These are phyloP conservation scores for Shiraia bambusicola DNA, from an alignment of 2,329 filamentous ascomycete genomes.

Conservation along the genomic window DNA sequence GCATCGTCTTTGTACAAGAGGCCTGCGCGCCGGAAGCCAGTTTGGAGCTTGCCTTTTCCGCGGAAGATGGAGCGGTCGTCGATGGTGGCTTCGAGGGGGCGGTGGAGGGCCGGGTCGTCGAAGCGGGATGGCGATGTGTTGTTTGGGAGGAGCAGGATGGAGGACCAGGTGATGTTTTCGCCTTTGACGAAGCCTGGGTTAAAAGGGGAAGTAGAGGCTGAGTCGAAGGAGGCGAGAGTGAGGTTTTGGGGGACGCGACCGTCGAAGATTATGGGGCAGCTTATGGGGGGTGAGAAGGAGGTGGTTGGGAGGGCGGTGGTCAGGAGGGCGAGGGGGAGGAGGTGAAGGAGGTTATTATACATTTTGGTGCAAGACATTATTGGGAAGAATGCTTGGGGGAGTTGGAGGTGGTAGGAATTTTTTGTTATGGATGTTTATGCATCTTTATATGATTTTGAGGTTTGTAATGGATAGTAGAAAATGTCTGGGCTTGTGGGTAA, in stretches of 20 bases:
- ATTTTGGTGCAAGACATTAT: not conserved
- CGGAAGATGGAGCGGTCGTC: constrained; percentile 26
- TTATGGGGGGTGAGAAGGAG: constrained; percentile 2
- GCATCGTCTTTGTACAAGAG: constrained; percentile 23
- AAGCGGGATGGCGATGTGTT: constrained; percentile 17
- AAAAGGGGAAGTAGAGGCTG: constrained; percentile 15
- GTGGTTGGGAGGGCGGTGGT: not conserved
- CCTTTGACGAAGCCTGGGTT: constrained; percentile 28
- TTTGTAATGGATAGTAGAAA: not conserved
- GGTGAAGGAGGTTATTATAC: not conserved
- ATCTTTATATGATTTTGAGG: not conserved
- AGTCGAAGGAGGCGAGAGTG: constrained; percentile 23
- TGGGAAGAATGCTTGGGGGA: not conserved
- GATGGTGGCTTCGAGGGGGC: constrained; percentile 29
- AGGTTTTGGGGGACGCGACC: constrained; percentile 25
- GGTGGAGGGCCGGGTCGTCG: constrained; percentile 11
- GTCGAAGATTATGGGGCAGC: constrained; percentile 36
- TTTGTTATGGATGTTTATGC: not conserved
- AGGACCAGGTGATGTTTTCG: constrained; percentile 28
- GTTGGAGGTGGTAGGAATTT: not conserved
- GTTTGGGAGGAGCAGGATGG: constrained; percentile 23
- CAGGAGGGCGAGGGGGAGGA: not conserved
- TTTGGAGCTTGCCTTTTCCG: constrained; percentile 16
- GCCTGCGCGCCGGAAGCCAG: constrained; percentile 28
- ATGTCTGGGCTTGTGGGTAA: not conserved